Evolutionary conservation across 2,329 filamentous ascomycete genomes (phyloP).

Genomic region (Pseudopithomyces maydicus): DNA sequence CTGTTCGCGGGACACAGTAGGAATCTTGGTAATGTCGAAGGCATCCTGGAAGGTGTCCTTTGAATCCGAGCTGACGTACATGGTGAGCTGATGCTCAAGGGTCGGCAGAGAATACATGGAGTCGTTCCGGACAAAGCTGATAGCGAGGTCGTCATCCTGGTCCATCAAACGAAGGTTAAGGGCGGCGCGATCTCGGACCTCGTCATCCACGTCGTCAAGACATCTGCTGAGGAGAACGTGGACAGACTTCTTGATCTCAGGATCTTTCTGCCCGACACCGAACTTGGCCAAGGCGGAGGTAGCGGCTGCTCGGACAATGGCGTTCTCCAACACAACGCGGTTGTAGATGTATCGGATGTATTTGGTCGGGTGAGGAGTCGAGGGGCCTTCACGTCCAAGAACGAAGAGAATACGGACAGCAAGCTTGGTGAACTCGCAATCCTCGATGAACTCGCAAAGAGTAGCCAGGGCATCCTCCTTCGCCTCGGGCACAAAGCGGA

Average conservation of each 20-base stretch:
- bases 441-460: conserved; percentile 98
- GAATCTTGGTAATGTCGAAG: conserved; percentile 90
- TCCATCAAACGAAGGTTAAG: conserved; percentile 91
- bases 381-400: conserved; percentile 91
- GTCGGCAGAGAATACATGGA: conserved; percentile 93
- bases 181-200: conserved; percentile 93
- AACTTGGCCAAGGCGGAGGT: conserved; percentile 97
- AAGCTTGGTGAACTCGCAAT: conserved; percentile 98
- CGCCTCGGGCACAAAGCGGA: conserved; percentile 95
- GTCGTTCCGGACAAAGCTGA: conserved; percentile 92
- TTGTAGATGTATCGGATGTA: conserved; percentile 99
- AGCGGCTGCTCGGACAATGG: conserved; percentile 90
- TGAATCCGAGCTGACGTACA: conserved; percentile 94
- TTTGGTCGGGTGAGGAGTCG: conserved; percentile 94
- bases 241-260: conserved; percentile 95
- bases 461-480: conserved; percentile 85
- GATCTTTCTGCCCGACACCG: conserved; percentile 90
- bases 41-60: conserved; percentile 81
- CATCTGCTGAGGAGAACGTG: conserved; percentile 90
- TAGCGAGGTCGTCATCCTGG: conserved; percentile 85
- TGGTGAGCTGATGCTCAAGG: conserved; percentile 95
- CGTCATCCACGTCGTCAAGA: conserved; percentile 95
- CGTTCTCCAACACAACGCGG: conserved; percentile 94
- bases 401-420: conserved; percentile 94
- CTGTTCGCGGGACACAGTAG: conserved; percentile 93